Evolutionary conservation across 306 rosid species (phyloP).

Genomic region (Cucurbita moschata): DNA sequence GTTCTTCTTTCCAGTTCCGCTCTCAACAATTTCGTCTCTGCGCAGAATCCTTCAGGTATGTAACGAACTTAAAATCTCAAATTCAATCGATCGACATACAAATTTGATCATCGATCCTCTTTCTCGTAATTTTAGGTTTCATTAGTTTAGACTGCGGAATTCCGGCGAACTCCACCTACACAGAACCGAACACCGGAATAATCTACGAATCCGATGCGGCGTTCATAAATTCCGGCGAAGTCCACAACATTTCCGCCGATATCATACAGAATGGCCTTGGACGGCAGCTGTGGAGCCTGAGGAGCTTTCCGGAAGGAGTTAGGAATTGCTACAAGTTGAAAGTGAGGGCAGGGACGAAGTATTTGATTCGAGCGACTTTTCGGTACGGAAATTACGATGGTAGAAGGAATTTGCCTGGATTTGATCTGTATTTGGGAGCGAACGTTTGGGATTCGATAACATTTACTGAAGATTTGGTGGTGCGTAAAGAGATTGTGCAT

Average conservation of each 20-base stretch:
- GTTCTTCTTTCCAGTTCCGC: not conserved
- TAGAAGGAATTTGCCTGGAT: conserved; percentile 8
- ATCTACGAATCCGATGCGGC: conserved; percentile 30
- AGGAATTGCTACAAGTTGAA: conserved; percentile 43
- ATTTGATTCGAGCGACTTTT: conserved; percentile 30
- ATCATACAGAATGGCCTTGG: not conserved
- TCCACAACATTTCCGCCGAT: not conserved
- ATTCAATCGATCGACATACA: not conserved
- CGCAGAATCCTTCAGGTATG: conserved; percentile 31
- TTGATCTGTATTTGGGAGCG: conserved; percentile 33
- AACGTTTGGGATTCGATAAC: conserved; percentile 21
- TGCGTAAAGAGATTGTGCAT: conserved; percentile 22
- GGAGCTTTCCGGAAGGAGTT: conserved; percentile 46
- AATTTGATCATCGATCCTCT: not conserved
- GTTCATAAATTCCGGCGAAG: conserved; percentile 23
- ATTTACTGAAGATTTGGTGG: not conserved
- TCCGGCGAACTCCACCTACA: conserved; percentile 13
- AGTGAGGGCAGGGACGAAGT: conserved; percentile 14
- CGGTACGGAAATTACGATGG: conserved; percentile 38
- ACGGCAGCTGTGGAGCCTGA: conserved; percentile 14
- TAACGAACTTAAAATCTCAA: not conserved
- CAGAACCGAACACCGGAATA: conserved; percentile 18
- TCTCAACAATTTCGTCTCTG: conserved; percentile 7
- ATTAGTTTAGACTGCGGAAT: conserved; percentile 42
- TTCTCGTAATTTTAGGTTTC: conserved; percentile 25